phyloP scores from a whole-genome alignment of 2,329 filamentous ascomycete genomes.

The Ophiostoma sp. region DNA sequence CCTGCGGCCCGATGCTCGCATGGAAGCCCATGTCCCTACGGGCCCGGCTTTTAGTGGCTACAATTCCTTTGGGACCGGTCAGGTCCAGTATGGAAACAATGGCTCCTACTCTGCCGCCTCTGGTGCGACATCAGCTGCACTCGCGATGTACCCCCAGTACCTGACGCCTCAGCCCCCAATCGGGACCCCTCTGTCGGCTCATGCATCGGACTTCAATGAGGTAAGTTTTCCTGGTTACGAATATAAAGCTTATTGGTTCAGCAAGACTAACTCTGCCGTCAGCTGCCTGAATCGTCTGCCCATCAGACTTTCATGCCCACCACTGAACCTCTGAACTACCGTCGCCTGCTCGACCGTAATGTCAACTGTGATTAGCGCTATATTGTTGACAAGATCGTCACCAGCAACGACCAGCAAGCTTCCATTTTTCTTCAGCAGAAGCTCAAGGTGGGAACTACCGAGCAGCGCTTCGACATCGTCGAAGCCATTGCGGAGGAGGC shows the following conservation, averaged over 20 bases:
- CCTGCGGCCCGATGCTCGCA: conserved; percentile 44
- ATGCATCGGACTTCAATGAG: conserved; percentile 69
- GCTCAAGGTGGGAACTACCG: conserved; percentile 88
- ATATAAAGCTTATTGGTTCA: background rate
- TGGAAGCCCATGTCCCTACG: conserved; percentile 39
- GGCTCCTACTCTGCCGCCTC: conserved; percentile 28
- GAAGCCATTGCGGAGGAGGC: conserved; percentile 93
- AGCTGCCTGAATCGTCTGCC: conserved; percentile 35
- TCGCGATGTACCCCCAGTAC: conserved; percentile 46
- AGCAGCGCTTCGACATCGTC: conserved; percentile 96
- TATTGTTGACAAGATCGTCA: conserved; percentile 98
- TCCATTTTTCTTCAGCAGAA: conserved; percentile 99
- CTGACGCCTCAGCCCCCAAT: conserved; percentile 47
- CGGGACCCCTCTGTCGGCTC: conserved; percentile 64
- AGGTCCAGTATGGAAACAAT: conserved; percentile 31
- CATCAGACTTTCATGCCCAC: conserved; percentile 76
- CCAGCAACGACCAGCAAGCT: conserved; percentile 97
- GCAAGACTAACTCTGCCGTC: background rate
- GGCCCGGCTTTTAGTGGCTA: conserved; percentile 35
- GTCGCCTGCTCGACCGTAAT: conserved; percentile 87
- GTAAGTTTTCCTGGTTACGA: conserved; percentile 34
- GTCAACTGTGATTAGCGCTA: conserved; percentile 99
- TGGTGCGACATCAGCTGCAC: conserved; percentile 36
- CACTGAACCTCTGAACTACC: conserved; percentile 92
- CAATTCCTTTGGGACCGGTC: conserved; percentile 31